A percentile compares a stretch with the other conserved stretches of the same genome.
These are phyloP conservation scores for Trichoderma atrobrunneum DNA, from an alignment of 2,329 filamentous ascomycete genomes.

Conservation along the genomic window DNA sequence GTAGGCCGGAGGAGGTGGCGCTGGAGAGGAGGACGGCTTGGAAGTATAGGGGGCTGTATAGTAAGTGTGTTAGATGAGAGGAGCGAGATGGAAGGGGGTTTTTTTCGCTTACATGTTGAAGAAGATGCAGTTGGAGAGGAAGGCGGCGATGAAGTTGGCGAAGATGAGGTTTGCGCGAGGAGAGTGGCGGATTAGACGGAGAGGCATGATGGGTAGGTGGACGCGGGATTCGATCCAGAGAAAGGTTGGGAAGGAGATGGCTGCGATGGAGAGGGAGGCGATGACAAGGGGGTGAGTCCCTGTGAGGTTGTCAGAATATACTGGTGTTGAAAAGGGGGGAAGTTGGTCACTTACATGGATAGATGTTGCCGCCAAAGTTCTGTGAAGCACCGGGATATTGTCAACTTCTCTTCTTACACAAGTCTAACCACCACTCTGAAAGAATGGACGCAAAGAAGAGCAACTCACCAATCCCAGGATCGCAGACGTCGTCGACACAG, in stretches of 20 bases:
- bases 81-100: background rate
- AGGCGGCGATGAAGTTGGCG: constrained; percentile 50
- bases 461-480: constrained; percentile 55
- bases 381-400: constrained; percentile 25
- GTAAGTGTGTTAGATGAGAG: background rate
- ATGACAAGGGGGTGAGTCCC: constrained; percentile 60
- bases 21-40: constrained; percentile 69
- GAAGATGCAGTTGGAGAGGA: constrained; percentile 54
- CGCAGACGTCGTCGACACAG: constrained; percentile 52
- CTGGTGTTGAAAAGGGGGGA: background rate
- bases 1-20: constrained; percentile 69
- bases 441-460: background rate
- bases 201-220: constrained; percentile 58
- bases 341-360: constrained; percentile 47
- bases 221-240: constrained; percentile 51
- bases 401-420: background rate
- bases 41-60: constrained; percentile 68
- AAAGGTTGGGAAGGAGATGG: constrained; percentile 48
- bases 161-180: constrained; percentile 59
- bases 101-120: constrained; percentile 53
- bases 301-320: constrained; percentile 22
- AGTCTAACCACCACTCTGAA: background rate
- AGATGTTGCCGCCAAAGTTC: constrained; percentile 62
- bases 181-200: constrained; percentile 47
- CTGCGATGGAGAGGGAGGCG: constrained; percentile 47